These are phyloP conservation scores for Boletus huronensis DNA, from an alignment of 768 basidiomycete species.

Conservation along the genomic window DNA sequence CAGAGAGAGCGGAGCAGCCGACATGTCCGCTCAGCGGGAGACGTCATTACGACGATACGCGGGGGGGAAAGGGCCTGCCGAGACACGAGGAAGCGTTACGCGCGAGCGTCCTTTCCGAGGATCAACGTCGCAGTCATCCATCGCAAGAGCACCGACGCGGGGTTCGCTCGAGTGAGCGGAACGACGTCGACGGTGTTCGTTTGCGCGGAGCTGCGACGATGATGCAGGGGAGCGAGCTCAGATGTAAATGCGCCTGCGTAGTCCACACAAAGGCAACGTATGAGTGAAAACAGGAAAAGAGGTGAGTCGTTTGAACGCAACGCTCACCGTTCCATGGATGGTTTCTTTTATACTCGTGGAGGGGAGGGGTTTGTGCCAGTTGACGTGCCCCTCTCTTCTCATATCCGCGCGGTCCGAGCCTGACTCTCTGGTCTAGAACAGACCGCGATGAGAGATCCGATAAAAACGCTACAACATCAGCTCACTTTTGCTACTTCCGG, in stretches of 20 bases:
- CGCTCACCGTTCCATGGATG: slow-evolving; percentile 10
- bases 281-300: slow-evolving; percentile 1
- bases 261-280: not conserved
- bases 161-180: slow-evolving; percentile 26
- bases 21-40: not conserved
- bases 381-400: not conserved
- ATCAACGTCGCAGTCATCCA: slow-evolving; percentile 75
- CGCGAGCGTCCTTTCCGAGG: slow-evolving; percentile 30
- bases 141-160: slow-evolving; percentile 55
- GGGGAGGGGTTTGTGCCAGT: not conserved
- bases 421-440: slow-evolving; percentile 1
- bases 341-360: slow-evolving; percentile 15
- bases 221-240: slow-evolving; percentile 33
- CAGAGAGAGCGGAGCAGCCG: not conserved
- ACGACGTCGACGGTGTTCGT: slow-evolving; percentile 25
- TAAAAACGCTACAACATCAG: not conserved
- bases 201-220: slow-evolving; percentile 30
- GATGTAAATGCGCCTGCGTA: slow-evolving; percentile 6
- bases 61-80: not conserved
- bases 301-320: slow-evolving; percentile 1
- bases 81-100: slow-evolving; percentile 12
- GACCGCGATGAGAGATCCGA: slow-evolving; percentile 7
- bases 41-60: not conserved
- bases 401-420: slow-evolving; percentile 1
- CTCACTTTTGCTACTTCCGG: slow-evolving; percentile 2